A percentile compares a stretch with the other conserved stretches of the same genome.
phyloP scores from a whole-genome alignment of 164 flowering plant species.

The Platanus orientalis region DNA sequence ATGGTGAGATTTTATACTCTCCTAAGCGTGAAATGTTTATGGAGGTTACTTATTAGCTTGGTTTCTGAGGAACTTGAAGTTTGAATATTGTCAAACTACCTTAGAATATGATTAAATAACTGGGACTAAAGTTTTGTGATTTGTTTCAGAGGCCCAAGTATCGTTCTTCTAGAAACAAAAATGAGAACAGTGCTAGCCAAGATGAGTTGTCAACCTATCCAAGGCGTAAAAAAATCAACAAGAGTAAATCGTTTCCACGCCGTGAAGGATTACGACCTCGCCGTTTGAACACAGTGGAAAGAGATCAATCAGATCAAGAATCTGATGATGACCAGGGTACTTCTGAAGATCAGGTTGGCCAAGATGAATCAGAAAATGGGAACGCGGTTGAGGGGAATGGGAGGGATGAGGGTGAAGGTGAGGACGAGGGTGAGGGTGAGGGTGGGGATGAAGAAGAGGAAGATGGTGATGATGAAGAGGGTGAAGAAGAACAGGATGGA shows the following conservation, averaged over 20 bases:
- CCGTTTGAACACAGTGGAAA: conserved; percentile 36
- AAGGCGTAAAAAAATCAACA: conserved; percentile 43
- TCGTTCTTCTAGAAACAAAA: conserved; percentile 45
- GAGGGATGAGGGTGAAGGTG: conserved; percentile 37
- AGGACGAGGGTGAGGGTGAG: conserved; percentile 41
- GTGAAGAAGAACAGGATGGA: conserved; percentile 83
- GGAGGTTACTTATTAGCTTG: conserved; percentile 17
- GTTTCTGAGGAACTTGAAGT: conserved; percentile 1
- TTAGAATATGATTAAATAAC: background rate
- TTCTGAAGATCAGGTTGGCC: conserved; percentile 63
- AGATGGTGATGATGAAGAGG: no score
- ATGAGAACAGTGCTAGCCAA: conserved; percentile 43
- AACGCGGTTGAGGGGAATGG: conserved; percentile 58
- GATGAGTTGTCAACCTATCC: conserved; percentile 48
- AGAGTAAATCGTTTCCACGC: conserved; percentile 50
- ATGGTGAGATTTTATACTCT: conserved; percentile 60
- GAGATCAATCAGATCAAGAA: conserved; percentile 37
- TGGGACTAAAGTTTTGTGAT: conserved; percentile 9
- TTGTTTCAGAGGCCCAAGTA: conserved; percentile 50
- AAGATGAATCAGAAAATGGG: conserved; percentile 65
- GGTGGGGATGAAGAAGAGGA: conserved; percentile 70
- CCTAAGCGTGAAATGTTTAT: conserved; percentile 11
- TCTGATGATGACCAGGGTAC: conserved; percentile 70
- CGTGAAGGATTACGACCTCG: conserved; percentile 96
- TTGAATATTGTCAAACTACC: background rate